These are phyloP conservation scores for Cyathus striatus DNA, from an alignment of 768 basidiomycete species.

Conservation along the genomic window DNA sequence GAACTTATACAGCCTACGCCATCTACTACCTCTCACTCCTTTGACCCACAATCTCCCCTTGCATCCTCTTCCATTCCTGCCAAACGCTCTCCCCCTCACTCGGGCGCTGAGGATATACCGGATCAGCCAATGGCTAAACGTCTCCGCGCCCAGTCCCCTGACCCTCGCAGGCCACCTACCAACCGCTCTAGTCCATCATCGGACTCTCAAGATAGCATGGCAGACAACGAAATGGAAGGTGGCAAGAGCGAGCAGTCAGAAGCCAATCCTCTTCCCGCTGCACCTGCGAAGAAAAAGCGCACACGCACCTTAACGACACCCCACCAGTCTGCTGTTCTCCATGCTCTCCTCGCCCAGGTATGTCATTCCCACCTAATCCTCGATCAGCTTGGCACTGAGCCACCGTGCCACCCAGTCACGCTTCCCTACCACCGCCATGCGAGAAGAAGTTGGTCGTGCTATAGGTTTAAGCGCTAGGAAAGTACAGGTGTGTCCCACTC, in stretches of 20 bases:
- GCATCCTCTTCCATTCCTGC: conserved; percentile 14
- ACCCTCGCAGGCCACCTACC: conserved; percentile 13
- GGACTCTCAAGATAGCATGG: conserved; percentile 52
- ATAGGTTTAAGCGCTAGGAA: conserved; percentile 89
- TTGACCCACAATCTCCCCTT: conserved; percentile 14
- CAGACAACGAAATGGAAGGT: conserved; percentile 53
- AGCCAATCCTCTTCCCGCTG: conserved; percentile 23
- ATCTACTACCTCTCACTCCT: conserved; percentile 19
- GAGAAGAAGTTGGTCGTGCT: conserved; percentile 81
- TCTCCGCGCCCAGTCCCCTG: conserved; percentile 29
- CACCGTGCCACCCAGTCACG: conserved; percentile 57
- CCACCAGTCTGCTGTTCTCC: conserved; percentile 84
- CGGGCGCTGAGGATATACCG: conserved; percentile 19
- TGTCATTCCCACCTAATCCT: conserved; percentile 5
- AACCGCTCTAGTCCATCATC: conserved; percentile 35
- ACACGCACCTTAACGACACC: conserved; percentile 84
- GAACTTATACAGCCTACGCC: conserved; percentile 18
- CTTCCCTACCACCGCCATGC: conserved; percentile 83
- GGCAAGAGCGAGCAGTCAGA: conserved; percentile 37
- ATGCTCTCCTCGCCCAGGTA: conserved; percentile 84
- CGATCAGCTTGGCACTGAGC: neutral
- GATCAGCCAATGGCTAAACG: conserved; percentile 41
- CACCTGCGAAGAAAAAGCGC: conserved; percentile 73
- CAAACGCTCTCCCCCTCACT: conserved; percentile 15
- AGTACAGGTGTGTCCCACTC: conserved; percentile 64